Percentiles rank a stretch among this genome's conserved stretches.
Conservation (phyloP, 139 green algal species). For the Pleodorina starrii region DNA sequence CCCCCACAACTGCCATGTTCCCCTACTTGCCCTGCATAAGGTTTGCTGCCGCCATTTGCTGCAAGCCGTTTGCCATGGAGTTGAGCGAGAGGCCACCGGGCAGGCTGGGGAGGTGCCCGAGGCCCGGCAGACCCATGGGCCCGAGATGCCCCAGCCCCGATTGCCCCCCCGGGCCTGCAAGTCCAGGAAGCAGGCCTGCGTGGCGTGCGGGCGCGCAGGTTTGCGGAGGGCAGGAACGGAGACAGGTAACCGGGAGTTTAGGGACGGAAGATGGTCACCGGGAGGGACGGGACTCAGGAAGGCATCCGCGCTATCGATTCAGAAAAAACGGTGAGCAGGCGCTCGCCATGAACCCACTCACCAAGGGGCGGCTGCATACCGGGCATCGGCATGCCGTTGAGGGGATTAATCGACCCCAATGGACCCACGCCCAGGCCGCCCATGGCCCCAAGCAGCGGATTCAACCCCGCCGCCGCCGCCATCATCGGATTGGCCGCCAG, state of each 20-base stretch:
- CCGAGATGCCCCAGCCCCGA: conserved; percentile 28
- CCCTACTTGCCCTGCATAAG: conserved; percentile 41
- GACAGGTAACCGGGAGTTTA: no score
- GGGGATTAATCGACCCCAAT: background rate
- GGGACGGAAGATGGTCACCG: no score
- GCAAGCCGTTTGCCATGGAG: conserved; percentile 32
- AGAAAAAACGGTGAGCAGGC: no score
- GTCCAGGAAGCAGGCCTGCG: conserved; percentile 23
- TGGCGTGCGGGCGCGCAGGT: background rate
- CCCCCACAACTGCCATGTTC: no score
- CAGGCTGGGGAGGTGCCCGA: background rate
- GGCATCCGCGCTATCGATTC: no score
- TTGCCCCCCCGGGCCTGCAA: background rate
- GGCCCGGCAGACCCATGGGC: conserved; percentile 19
- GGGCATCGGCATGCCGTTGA: conserved; percentile 30
- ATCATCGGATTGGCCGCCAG: conserved; percentile 38
- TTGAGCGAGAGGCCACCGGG: conserved; percentile 16
- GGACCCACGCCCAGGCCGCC: conserved; percentile 13
- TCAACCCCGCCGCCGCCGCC: conserved; percentile 26
- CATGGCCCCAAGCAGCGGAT: conserved; percentile 45
- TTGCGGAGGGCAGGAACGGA: no score
- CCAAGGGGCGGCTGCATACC: conserved; percentile 44
- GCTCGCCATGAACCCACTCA: no score
- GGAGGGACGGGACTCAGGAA: no score
- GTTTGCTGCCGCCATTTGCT: conserved; percentile 38